Base-by-base conservation (phyloP, 2,329 filamentous ascomycete species). In the Colletotrichum gigasporum region DNA sequence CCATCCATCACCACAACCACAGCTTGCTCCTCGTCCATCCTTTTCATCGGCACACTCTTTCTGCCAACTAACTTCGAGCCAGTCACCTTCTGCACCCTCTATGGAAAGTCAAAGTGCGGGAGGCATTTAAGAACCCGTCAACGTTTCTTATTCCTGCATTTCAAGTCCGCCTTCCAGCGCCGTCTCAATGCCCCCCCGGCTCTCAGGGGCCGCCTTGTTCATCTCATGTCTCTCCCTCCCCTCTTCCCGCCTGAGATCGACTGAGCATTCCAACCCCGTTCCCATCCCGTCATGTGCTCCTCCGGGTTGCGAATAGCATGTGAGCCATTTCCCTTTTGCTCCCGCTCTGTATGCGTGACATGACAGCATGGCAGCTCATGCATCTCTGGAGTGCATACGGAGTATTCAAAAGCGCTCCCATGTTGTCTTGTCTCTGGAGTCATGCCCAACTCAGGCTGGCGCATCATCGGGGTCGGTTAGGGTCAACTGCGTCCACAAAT, bases 161-260 rank as follows among this genome's bases (percentile, higher is more conserved):
- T n/a, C n/a, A n/a, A n/a, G 28, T 20, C 18, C 18, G 11, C 18
- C 22, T 18, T 35, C 48, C 30, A 35, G 14, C 32, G 14, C 22
- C 16, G 11, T n/a, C 50, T 18, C 35, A 28, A 7, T 5, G n/a
- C 24, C 26, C 34, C n/a, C n/a, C n/a, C n/a, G 22, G 18, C 20
- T 52, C 20, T 14, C 6, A 8, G 30, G 28, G 35, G 26, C 14
- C 12, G 10, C 26, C 58, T 50, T 44, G 52, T 58, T 63, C 59
- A 50, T 63, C 52, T 37, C 59, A 63, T 58, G 20, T 63, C 52
- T 44, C 35, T 16, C 28, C n/a, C 35, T 10, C 28, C 20, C 42
- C 34, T 28, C 16, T 30, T 22, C 41, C 30, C 39, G 14, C 42
- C 39, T 22, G 50, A 47, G 30, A 16, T 22, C 5, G 18, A 6